Conservation (phyloP, 73 alveolate genomes). For the Paramecium biaurelia region DNA sequence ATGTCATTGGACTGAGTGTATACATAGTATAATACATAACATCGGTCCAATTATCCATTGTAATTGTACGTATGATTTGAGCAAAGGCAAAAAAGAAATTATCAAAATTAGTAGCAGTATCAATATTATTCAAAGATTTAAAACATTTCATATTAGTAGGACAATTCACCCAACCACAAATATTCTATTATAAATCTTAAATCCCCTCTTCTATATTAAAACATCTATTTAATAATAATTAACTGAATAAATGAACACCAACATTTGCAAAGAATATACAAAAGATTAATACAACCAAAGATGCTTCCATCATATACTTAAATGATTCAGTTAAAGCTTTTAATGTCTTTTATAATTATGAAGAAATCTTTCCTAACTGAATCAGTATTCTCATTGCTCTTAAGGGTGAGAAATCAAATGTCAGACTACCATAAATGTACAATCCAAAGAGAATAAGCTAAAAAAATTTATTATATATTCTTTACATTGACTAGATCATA, state of each 20-base stretch:
- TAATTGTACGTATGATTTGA: slow-evolving; percentile 2
- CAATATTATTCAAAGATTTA: not conserved
- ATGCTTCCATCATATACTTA: slow-evolving; percentile 42
- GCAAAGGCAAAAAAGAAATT: slow-evolving; percentile 32
- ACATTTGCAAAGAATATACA: slow-evolving; percentile 44
- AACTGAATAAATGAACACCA: slow-evolving; percentile 8
- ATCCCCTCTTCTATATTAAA: not conserved
- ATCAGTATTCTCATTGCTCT: slow-evolving; percentile 50
- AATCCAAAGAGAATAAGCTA: slow-evolving; percentile 18
- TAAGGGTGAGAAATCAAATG: slow-evolving; percentile 26
- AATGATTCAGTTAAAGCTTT: slow-evolving; percentile 15
- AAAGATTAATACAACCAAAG: not conserved
- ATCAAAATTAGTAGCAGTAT: not conserved
- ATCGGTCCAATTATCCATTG: slow-evolving; percentile 54
- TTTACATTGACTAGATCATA: slow-evolving; percentile 8
- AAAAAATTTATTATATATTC: too few relatives aligned
- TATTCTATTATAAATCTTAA: not conserved
- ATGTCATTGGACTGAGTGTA: slow-evolving; percentile 30
- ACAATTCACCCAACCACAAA: slow-evolving; percentile 35
- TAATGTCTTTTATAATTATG: not conserved
- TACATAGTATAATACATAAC: slow-evolving; percentile 48
- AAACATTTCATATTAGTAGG: not conserved
- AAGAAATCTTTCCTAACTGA: not conserved
- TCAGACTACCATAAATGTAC: not conserved
- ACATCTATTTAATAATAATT: not conserved